phyloP scores from a whole-genome alignment of 192 early-diverging fungal genomes.

The Pecoramyces ruminantium region DNA sequence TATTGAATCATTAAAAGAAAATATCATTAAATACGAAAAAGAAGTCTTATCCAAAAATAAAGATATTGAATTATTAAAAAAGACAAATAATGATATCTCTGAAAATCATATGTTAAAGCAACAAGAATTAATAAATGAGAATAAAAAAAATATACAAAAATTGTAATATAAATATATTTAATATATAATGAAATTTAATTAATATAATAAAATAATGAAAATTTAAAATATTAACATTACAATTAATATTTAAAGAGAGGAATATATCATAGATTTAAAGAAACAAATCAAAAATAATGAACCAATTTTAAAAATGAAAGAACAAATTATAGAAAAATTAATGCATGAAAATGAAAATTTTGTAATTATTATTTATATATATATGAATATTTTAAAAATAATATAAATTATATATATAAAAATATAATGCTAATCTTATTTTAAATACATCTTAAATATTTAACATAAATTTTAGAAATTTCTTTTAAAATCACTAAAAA shows the following conservation, averaged over 20 bases:
- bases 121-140: background rate
- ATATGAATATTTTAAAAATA: too few relatives aligned
- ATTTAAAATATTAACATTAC: too few relatives aligned
- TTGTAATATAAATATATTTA: too few relatives aligned
- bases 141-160: background rate
- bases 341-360: background rate
- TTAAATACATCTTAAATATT: too few relatives aligned
- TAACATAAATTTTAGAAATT: too few relatives aligned
- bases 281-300: background rate
- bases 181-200: too few relatives aligned
- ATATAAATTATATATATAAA: too few relatives aligned
- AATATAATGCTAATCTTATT: too few relatives aligned
- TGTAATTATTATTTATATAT: background rate
- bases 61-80: background rate
- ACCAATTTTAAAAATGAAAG: background rate
- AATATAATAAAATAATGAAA: background rate
- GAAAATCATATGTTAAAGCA: background rate
- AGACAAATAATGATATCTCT: background rate
- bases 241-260: too few relatives aligned
- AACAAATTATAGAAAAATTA: background rate
- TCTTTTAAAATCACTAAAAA: background rate
- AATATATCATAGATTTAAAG: background rate
- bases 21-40: background rate
- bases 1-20: background rate
- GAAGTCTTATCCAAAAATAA: background rate